These are phyloP conservation scores for Cystoisospora suis DNA, from an alignment of 169 alveolate genomes.

Conservation along the genomic window DNA sequence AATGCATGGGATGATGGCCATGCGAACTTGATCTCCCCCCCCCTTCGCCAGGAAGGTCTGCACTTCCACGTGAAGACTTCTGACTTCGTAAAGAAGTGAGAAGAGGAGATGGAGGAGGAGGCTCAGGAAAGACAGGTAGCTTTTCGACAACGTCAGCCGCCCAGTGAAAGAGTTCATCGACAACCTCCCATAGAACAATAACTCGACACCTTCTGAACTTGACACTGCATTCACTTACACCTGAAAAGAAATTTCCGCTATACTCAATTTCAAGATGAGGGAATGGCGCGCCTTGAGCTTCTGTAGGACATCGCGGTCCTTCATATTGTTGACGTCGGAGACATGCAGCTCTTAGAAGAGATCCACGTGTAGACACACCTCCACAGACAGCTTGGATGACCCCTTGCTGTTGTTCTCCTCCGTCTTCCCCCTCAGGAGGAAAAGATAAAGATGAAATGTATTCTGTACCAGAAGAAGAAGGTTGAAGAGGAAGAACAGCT, in stretches of 20 bases:
- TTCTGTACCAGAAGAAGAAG: no score
- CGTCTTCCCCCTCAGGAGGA: no score
- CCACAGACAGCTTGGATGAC: background rate
- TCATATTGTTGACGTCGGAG: background rate
- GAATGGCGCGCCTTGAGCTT: background rate
- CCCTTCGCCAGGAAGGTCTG: no score
- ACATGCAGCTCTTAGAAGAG: background rate
- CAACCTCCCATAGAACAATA: constrained; percentile 51
- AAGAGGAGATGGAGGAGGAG: constrained; percentile 37
- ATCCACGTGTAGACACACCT: background rate
- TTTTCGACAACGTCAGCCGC: constrained; percentile 37
- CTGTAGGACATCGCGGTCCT: background rate
- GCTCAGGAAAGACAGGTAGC: constrained; percentile 43
- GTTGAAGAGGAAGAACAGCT: no score
- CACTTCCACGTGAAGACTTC: no score
- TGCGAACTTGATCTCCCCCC: no score
- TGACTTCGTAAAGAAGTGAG: no score
- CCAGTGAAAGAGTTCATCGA: constrained; percentile 39
- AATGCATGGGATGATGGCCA: no score
- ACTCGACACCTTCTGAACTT: background rate
- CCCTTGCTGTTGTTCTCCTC: no score
- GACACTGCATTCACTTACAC: background rate
- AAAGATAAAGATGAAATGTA: no score
- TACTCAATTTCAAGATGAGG: constrained; percentile 31
- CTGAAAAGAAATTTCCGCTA: background rate